Conservation (phyloP, 345 rosid genomes). For the Trapa bicornis region DNA sequence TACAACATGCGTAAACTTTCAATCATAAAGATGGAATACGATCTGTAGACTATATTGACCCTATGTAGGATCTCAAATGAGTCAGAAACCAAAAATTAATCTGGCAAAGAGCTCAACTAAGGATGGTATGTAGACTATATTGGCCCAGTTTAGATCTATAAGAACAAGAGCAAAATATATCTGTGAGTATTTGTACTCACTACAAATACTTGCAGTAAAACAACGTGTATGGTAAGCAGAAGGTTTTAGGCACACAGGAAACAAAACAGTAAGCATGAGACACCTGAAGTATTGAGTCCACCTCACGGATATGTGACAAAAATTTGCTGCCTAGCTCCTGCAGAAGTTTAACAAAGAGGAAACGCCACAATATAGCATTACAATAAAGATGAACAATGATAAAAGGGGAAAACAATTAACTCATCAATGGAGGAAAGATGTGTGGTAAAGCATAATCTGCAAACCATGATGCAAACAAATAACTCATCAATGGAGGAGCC, state of each 20-base stretch:
- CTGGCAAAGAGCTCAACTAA: not conserved
- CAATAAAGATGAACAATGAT: not conserved
- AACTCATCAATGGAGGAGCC: conserved; percentile 21
- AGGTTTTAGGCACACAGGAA: not conserved
- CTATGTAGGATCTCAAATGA: not conserved
- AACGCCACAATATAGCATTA: not conserved
- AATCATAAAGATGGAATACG: not conserved
- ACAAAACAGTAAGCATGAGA: conserved; percentile 7
- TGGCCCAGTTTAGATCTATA: not conserved
- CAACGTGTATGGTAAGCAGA: not conserved
- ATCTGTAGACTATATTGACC: too few relatives aligned
- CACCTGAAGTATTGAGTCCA: conserved; percentile 92
- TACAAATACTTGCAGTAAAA: not conserved
- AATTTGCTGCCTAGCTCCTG: conserved; percentile 94
- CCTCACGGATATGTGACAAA: conserved; percentile 81
- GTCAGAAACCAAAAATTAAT: not conserved
- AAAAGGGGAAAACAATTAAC: not conserved
- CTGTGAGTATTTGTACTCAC: not conserved
- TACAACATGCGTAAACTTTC: conserved; percentile 4
- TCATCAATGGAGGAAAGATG: not conserved
- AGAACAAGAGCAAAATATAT: not conserved
- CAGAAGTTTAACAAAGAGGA: conserved; percentile 4
- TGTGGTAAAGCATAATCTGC: not conserved
- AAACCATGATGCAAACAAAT: too few relatives aligned
- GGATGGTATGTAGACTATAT: not conserved